These are phyloP conservation scores for Rhodotorula sp. DNA, from an alignment of 1,284 basidiomycete genomes.

Conservation along the genomic window DNA sequence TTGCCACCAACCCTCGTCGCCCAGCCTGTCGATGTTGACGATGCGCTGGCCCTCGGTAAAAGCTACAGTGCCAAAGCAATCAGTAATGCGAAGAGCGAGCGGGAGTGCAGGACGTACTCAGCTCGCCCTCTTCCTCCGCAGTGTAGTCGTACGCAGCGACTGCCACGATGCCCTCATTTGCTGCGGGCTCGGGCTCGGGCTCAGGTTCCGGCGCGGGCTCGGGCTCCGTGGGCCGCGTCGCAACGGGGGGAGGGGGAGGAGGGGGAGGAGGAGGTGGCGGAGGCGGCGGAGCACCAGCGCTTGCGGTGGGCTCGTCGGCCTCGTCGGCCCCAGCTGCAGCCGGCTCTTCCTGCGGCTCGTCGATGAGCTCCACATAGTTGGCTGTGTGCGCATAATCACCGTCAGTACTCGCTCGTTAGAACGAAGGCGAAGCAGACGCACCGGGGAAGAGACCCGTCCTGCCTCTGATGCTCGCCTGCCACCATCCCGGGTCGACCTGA, in stretches of 20 bases:
- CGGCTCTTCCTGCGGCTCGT: conserved; percentile 48
- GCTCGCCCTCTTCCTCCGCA: conserved; percentile 82
- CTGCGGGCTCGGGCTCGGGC: conserved; percentile 11
- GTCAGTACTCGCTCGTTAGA: background rate
- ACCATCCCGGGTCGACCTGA: conserved; percentile 77
- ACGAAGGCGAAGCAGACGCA: conserved; percentile 47
- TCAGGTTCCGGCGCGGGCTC: conserved; percentile 46
- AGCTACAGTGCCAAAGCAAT: conserved; percentile 40
- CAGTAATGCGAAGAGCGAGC: background rate
- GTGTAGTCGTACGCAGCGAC: conserved; percentile 78
- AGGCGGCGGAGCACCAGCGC: conserved; percentile 41
- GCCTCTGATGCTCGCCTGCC: conserved; percentile 69
- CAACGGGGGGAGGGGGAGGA: conserved; percentile 52
- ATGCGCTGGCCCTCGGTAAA: conserved; percentile 79
- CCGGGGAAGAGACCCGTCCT: conserved; percentile 72
- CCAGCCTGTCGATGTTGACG: conserved; percentile 62
- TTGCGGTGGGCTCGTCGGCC: background rate
- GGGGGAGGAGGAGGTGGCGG: conserved; percentile 41
- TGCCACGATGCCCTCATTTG: conserved; percentile 56
- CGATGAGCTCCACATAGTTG: conserved; percentile 75
- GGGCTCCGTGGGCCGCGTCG: conserved; percentile 43
- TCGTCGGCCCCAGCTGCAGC: background rate
- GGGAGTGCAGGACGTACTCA: conserved; percentile 49
- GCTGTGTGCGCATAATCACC: conserved; percentile 52
- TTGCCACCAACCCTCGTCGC: conserved; percentile 81